Base-by-base conservation (phyloP, 2,329 filamentous ascomycete genomes). In the Leptographium radiaticola region DNA sequence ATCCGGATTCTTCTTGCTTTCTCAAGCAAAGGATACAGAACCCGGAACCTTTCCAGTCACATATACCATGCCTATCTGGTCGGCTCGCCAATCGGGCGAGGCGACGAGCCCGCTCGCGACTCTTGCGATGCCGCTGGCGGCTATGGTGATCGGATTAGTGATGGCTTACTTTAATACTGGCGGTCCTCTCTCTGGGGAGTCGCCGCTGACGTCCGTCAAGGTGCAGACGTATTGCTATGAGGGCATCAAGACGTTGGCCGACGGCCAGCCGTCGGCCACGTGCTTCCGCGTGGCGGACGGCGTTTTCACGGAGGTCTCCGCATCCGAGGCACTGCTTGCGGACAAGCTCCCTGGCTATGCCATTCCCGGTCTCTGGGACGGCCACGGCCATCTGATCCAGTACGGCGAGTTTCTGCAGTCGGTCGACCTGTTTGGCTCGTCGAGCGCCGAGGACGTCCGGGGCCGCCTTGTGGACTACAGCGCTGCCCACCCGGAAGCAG, bases 321-420 rank as follows among this genome's bases (percentile, higher is more conserved):
- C 65, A n/a, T 66, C 66, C 4, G 59, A 58, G 4, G 60, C 62
- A 16, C 62, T 62, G 10, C 2, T 5, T 5, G 25, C 25, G 64
- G 63, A 0, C 60, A 63, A 25, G 60, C n/a, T 12, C 6, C 58
- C 65, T 6, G 81, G 80, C 0, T 74, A 79, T 59, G 81, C 77
- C 2, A 76, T 85, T 31, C 84, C 84, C 0, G 83, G 83, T 0
- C 69, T 87, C 2, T 86, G 83, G 77, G 84, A 87, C 59, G 83
- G 81, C 0, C 84, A 87, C 63, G 84, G 81, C 0, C 84, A 87
- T 62, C 67, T 87, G 49, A 63, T 83, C 18, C 75, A 77, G 59
- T 86, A 83, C 63, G 84, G 67, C 51, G 81, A 86, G 65, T 82
- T 83, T 61, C 67, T 86, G 40, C 76, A 83, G 60, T 83, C 80